phyloP scores from a whole-genome alignment of 164 flowering plant genomes.

The Magnolia sinica region DNA sequence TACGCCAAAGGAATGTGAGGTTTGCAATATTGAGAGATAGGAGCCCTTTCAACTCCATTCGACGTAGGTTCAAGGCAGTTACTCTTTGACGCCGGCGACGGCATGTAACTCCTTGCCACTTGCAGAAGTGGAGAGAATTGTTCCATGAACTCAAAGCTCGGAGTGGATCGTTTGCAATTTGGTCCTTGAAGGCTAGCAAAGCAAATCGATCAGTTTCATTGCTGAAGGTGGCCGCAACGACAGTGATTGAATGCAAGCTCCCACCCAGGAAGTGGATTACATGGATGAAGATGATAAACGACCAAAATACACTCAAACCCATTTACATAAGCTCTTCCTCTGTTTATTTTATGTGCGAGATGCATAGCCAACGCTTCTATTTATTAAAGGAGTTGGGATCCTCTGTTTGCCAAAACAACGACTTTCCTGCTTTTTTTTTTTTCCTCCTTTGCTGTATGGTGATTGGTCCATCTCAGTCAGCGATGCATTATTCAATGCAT shows the following conservation, averaged over 20 bases:
- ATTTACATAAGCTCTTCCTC: no score
- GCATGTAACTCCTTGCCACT: slow-evolving; percentile 16
- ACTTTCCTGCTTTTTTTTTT: no score
- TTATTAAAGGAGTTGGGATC: no score
- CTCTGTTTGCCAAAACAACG: no score
- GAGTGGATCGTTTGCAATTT: neutral
- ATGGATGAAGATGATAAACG: neutral
- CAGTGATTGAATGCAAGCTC: neutral
- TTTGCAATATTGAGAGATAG: slow-evolving; percentile 13
- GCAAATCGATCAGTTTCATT: slow-evolving; percentile 14
- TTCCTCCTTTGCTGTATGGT: no score
- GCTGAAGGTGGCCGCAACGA: neutral
- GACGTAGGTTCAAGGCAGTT: neutral
- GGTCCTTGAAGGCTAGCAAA: slow-evolving; percentile 5
- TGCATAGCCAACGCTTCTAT: no score
- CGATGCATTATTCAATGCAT: no score
- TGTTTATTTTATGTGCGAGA: no score
- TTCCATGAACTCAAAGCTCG: slow-evolving; percentile 10
- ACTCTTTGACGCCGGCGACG: neutral
- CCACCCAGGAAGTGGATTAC: neutral
- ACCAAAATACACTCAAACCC: neutral
- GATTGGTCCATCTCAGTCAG: no score
- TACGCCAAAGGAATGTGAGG: slow-evolving; percentile 9
- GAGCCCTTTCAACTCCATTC: slow-evolving; percentile 2
- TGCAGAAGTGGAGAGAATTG: slow-evolving; percentile 15